phyloP scores from a whole-genome alignment of 495 filamentous ascomycete genomes.

The Daldinia bambusicola region DNA sequence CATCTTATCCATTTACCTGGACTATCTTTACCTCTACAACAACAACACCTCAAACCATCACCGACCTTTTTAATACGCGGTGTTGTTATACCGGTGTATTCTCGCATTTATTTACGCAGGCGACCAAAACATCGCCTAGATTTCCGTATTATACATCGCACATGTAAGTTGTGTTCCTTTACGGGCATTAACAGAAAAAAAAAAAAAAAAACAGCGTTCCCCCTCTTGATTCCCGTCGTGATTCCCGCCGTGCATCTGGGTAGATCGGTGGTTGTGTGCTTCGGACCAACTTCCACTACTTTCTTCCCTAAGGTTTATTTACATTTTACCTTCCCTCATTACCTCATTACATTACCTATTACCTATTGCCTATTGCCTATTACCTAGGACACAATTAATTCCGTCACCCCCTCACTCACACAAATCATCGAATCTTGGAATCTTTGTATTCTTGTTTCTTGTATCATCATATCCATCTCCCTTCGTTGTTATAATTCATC shows the following conservation, averaged over 20 bases:
- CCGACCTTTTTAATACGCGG: not conserved
- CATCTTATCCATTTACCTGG: not conserved
- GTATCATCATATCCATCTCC: slow-evolving; percentile 1
- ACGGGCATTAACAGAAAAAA: not conserved
- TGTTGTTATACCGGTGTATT: not conserved
- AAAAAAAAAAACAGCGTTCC: not conserved
- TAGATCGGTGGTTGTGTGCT: slow-evolving; percentile 40
- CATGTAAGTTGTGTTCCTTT: slow-evolving; percentile 8
- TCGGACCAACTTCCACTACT: slow-evolving; percentile 27
- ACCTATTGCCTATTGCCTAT: no score
- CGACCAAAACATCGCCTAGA: not conserved
- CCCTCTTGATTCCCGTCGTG: slow-evolving; percentile 7
- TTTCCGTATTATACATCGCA: not conserved
- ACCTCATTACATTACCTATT: not conserved
- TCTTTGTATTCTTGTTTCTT: slow-evolving; percentile 5
- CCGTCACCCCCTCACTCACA: slow-evolving; percentile 32
- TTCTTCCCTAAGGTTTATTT: slow-evolving; percentile 21
- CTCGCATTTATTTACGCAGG: no score
- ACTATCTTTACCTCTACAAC: not conserved
- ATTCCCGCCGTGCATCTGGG: slow-evolving; percentile 20
- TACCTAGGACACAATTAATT: slow-evolving; percentile 25
- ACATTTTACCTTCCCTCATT: slow-evolving; percentile 17
- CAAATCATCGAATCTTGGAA: slow-evolving; percentile 6
- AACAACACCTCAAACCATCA: not conserved
- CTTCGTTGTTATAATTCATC: not conserved